Evolutionary conservation across 2,329 filamentous ascomycete genomes (phyloP).

Genomic region (Arthroderma sp.): DNA sequence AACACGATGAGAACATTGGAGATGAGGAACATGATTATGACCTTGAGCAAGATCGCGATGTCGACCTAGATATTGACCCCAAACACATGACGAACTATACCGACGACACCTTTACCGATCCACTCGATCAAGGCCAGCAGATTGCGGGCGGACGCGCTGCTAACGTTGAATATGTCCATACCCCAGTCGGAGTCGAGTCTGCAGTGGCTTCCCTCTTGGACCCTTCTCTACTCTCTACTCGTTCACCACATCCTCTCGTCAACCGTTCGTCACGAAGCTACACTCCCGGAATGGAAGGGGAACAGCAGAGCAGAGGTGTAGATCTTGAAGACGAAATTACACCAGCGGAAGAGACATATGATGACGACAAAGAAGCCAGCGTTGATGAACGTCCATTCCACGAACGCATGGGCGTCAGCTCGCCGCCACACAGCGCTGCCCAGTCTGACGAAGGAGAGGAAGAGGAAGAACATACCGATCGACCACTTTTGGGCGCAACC

Average conservation of each 20-base stretch:
- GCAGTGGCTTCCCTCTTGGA: slow-evolving; percentile 83
- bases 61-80: slow-evolving; percentile 36
- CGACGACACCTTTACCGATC: slow-evolving; percentile 44
- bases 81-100: slow-evolving; percentile 39
- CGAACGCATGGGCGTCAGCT: slow-evolving; percentile 33
- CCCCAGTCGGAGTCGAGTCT: slow-evolving; percentile 65
- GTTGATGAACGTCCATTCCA: slow-evolving; percentile 30
- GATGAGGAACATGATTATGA: slow-evolving; percentile 21
- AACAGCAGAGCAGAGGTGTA: not conserved
- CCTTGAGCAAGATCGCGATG: slow-evolving; percentile 18
- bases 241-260: slow-evolving; percentile 37
- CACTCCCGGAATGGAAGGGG: slow-evolving; percentile 19
- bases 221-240: slow-evolving; percentile 60
- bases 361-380: slow-evolving; percentile 31
- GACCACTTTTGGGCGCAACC: slow-evolving; percentile 53
- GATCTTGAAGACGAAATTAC: slow-evolving; percentile 10
- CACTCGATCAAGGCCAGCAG: slow-evolving; percentile 53
- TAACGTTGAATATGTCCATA: slow-evolving; percentile 66
- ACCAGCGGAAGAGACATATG: slow-evolving; percentile 36
- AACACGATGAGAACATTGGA: slow-evolving; percentile 20
- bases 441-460: slow-evolving; percentile 25
- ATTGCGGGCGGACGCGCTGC: slow-evolving; percentile 57
- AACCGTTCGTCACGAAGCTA: slow-evolving; percentile 25
- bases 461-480: slow-evolving; percentile 25
- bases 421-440: slow-evolving; percentile 44